Evolutionary conservation across 2,329 filamentous ascomycete genomes (phyloP), one percentile per base, ranked within the genome.

Genomic region (Epichloe gansuensis): DNA sequence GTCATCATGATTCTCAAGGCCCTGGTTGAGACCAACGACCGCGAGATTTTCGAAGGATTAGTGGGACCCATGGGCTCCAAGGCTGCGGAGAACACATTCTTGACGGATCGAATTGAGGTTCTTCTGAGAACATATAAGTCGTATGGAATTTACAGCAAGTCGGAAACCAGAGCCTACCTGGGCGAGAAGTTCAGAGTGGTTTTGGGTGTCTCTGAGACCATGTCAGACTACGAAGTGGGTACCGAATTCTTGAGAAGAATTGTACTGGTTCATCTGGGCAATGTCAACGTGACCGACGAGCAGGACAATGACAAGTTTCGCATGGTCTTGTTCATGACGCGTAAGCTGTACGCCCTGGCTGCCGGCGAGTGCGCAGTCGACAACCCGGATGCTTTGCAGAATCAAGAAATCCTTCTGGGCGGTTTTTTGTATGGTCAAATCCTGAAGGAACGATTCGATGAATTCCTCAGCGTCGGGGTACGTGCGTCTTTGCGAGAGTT

Each of bases 1-100:
- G 87, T 89, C 55, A 84, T 96, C 78, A 97, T 98, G 91, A 82
- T 98, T 36, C 71, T 98, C 57, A 98, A 97, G 72, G 91, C 93
- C 1, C 74, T 98, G 48, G 80, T 93, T 2, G 91, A 98, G 67
- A 98, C 93, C 15, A 98, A 95, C 65, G 93, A 98, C 64, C 82
- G 89, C 53, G 90, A 96, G 64, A 93, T 98, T 44, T 97, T 94
- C 54, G 90, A 97, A 68, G 87, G 86, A n/a, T 72, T 98, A 49
- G 84, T 97, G 46, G 91, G 91, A 39, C 75, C 81, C 31, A 78
- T 81, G 54, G 81, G 81, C 34, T 90, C 87, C 34, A 85, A 89
- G 64, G 86, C 86, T 7, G 76, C 87, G 38, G 77, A 87, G 52
- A 93, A 94, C 65, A 95, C 91, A 12, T 97, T 96, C 71, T 80